Evolutionary conservation across 1,139 yeast species (phyloP).

Genomic region (Scheffersomyces illinoinensis): DNA sequence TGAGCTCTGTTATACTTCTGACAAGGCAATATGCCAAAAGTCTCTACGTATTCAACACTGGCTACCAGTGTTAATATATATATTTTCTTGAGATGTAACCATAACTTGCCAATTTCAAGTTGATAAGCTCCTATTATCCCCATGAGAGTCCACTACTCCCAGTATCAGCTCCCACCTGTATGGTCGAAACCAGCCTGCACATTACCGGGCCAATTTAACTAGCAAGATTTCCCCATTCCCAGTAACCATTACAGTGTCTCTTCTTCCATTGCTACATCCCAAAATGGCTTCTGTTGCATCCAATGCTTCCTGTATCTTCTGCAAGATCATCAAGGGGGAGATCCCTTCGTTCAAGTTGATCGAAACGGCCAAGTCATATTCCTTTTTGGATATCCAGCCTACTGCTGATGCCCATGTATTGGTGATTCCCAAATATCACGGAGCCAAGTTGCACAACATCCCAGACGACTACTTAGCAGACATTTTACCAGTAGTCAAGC

Average conservation of each 20-base stretch:
- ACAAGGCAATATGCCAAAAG: background rate
- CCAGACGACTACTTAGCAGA: slow-evolving; percentile 91
- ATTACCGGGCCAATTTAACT: slow-evolving; percentile 1
- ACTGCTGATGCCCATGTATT: slow-evolving; percentile 85
- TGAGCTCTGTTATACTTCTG: background rate
- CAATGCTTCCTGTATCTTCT: slow-evolving; percentile 73
- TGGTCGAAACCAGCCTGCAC: background rate
- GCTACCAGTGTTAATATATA: too few relatives aligned
- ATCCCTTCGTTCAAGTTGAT: slow-evolving; percentile 87
- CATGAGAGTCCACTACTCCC: background rate
- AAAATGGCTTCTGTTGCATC: slow-evolving; percentile 27
- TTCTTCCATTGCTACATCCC: slow-evolving; percentile 1
- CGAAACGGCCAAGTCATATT: slow-evolving; percentile 76
- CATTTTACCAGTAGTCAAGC: slow-evolving; percentile 83
- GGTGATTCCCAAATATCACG: slow-evolving; percentile 89
- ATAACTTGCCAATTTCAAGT: background rate
- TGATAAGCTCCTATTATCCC: background rate
- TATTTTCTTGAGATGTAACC: too few relatives aligned
- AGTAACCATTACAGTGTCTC: background rate
- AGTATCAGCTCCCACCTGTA: background rate
- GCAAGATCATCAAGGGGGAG: slow-evolving; percentile 91
- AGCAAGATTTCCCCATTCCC: background rate
- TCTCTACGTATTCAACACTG: background rate
- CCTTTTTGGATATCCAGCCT: slow-evolving; percentile 92
- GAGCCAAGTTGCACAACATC: slow-evolving; percentile 84